Conservation (phyloP, 371 early-diverging fungal species). For the Mucor mucedo region DNA sequence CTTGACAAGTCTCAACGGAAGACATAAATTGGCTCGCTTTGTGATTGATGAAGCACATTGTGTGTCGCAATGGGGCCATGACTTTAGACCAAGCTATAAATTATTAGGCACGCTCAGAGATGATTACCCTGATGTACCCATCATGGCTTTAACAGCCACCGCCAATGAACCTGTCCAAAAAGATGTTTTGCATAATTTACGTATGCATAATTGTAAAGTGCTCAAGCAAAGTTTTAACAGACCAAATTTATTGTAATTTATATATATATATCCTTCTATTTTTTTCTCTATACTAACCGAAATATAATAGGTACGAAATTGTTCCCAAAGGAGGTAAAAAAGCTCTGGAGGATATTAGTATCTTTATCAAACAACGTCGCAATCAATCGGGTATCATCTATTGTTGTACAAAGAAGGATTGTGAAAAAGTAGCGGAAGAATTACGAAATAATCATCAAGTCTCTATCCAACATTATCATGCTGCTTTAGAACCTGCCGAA, state of each 20-base stretch:
- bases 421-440: constrained; percentile 87
- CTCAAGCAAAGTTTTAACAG: constrained; percentile 93
- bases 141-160: constrained; percentile 99
- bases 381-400: constrained; percentile 97
- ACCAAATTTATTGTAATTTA: constrained; percentile 64
- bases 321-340: constrained; percentile 57
- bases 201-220: constrained; percentile 70
- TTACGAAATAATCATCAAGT: constrained; percentile 58
- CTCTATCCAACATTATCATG: constrained; percentile 88
- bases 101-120: constrained; percentile 67
- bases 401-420: constrained; percentile 85
- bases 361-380: constrained; percentile 76
- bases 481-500: constrained; percentile 83
- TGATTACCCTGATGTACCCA: constrained; percentile 81
- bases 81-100: constrained; percentile 90
- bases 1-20: constrained; percentile 63
- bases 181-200: constrained; percentile 72
- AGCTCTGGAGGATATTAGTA: constrained; percentile 75
- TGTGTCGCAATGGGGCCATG: constrained; percentile 97
- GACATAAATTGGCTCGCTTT: constrained; percentile 80
- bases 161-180: constrained; percentile 92
- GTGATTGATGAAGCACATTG: constrained; percentile 99
- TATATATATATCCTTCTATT: not conserved
- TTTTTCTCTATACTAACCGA: not conserved
- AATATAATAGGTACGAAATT: constrained; percentile 73